Percentiles rank a stretch among this genome's conserved stretches.
Conservation (phyloP, 1,284 basidiomycete species). For the Mrakiaceae sp. region DNA sequence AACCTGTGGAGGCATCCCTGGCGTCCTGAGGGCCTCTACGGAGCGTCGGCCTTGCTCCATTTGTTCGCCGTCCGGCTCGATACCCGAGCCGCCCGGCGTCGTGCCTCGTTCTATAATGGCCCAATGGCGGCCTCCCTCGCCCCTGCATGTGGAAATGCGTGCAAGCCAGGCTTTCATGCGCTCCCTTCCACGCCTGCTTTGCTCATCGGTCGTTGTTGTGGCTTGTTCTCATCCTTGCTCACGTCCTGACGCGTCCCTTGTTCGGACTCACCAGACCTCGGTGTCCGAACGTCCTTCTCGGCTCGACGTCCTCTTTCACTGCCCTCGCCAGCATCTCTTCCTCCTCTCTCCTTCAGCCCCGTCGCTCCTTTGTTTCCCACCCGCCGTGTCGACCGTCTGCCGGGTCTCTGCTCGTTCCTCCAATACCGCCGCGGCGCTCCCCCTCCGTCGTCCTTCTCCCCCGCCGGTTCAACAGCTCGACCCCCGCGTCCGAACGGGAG, state of each 20-base stretch:
- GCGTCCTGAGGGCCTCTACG: too few species aligned
- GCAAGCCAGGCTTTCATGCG: not conserved
- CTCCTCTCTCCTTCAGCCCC: not conserved
- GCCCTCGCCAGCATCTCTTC: not conserved
- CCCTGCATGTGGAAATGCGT: not conserved
- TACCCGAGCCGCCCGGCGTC: not conserved
- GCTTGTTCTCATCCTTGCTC: too few species aligned
- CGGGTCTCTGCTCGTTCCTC: not conserved
- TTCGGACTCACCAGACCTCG: not conserved
- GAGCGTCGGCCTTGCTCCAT: not conserved
- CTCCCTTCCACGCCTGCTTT: not conserved
- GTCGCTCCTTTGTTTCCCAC: not conserved
- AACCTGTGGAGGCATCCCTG: too few species aligned
- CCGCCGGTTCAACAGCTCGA: not conserved
- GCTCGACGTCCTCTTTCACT: not conserved
- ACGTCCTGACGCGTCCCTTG: not conserved
- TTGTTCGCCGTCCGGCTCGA: not conserved
- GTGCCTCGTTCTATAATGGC: not conserved
- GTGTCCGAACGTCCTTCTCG: not conserved
- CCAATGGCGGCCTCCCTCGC: not conserved
- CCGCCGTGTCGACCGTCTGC: not conserved
- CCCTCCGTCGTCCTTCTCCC: not conserved
- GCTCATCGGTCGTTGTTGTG: not conserved
- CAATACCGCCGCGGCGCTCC: not conserved
- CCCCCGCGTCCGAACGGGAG: too few species aligned